These are phyloP conservation scores for Microdochium bolleyi DNA, from an alignment of 2,329 filamentous ascomycete species.

Conservation along the genomic window DNA sequence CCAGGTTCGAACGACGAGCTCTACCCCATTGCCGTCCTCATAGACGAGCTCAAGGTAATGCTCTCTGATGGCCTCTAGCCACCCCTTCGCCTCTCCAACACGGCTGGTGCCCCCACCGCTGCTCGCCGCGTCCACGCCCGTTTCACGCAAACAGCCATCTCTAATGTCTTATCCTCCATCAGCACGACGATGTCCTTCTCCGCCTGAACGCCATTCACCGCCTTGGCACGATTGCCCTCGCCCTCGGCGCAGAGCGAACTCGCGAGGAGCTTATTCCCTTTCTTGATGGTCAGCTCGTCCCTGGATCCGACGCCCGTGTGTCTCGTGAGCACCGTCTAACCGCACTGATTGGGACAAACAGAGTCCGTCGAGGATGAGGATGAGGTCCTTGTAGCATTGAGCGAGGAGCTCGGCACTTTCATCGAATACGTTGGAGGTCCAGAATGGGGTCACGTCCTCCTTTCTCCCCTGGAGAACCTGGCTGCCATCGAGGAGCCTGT, in stretches of 20 bases:
- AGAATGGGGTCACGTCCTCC: slow-evolving; percentile 88
- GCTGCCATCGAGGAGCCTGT: slow-evolving; percentile 97
- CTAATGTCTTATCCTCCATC: slow-evolving; percentile 16
- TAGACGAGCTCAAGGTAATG: slow-evolving; percentile 95
- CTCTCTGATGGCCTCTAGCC: slow-evolving; percentile 8
- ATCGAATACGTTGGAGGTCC: slow-evolving; percentile 96
- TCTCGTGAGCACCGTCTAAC: slow-evolving; percentile 15
- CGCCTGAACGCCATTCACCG: slow-evolving; percentile 97
- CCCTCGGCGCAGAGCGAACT: slow-evolving; percentile 90
- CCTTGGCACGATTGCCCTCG: slow-evolving; percentile 94
- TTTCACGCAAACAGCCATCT: not conserved
- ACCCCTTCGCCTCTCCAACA: not conserved
- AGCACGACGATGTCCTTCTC: slow-evolving; percentile 98
- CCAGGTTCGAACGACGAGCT: slow-evolving; percentile 94
- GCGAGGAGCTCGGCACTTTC: slow-evolving; percentile 93
- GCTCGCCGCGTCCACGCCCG: not conserved
- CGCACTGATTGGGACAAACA: slow-evolving; percentile 27
- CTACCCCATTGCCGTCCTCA: slow-evolving; percentile 98
- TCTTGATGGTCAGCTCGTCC: slow-evolving; percentile 72
- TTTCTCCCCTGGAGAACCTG: slow-evolving; percentile 95
- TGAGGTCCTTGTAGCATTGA: slow-evolving; percentile 92
- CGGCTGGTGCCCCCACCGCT: slow-evolving; percentile 6
- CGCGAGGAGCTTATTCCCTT: slow-evolving; percentile 98
- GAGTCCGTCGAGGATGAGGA: slow-evolving; percentile 99
- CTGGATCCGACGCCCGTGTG: slow-evolving; percentile 4